A percentile compares a stretch with the other conserved stretches of the same genome.
Conservation (phyloP, 1,284 basidiomycete species). For the Ganoderma sinense region DNA sequence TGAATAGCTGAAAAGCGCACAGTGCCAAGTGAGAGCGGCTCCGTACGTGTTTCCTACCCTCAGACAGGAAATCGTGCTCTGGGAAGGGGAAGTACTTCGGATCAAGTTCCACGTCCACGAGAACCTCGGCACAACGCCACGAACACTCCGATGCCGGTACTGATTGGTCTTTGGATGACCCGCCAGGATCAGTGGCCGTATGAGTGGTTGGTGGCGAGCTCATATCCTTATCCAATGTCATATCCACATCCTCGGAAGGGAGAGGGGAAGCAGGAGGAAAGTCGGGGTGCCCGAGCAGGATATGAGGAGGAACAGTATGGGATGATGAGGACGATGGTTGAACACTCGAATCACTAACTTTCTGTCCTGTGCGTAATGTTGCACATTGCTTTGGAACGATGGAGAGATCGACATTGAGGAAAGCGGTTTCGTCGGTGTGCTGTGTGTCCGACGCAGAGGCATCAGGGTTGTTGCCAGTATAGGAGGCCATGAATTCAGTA, state of each 20-base stretch:
- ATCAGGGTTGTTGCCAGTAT: background rate
- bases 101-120: background rate
- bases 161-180: background rate
- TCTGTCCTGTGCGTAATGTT: background rate
- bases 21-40: background rate
- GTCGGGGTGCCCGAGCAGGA: background rate
- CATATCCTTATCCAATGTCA: background rate
- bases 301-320: background rate
- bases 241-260: background rate
- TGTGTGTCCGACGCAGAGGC: background rate
- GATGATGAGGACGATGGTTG: background rate
- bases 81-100: background rate
- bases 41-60: background rate
- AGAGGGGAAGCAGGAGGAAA: background rate
- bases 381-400: background rate
- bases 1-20: background rate
- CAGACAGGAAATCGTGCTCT: background rate
- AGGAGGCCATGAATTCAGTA: background rate
- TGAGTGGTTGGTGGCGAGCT: background rate
- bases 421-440: background rate
- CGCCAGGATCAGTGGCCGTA: background rate
- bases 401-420: background rate
- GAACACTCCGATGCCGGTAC: background rate
- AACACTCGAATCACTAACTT: background rate
- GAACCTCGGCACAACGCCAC: background rate